Base-by-base conservation (phyloP, 257 asterid species). In the Nicotiana paniculata region DNA sequence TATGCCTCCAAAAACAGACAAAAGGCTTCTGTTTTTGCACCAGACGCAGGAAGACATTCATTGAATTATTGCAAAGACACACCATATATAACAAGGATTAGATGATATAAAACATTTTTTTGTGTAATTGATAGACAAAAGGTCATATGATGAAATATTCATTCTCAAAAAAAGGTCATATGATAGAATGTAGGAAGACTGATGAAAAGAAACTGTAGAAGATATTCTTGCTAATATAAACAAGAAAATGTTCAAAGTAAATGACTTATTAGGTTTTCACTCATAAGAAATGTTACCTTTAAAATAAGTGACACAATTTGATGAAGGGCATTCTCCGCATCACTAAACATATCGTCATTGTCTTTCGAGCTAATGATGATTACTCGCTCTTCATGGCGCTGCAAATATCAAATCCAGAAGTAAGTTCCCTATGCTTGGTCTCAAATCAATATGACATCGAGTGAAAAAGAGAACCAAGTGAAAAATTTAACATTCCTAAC, bases 291-390 rank as follows among this genome's bases (percentile, higher is more conserved):
- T 13, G 39, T 77, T 83, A 96, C 98, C 99, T 90, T 88, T 82
- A 96, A 97, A 68, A 94, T 91, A 88, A 94, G 86, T 82, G 87
- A 89, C 85, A 94, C 95, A 77, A 96, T 94, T 85, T 93, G 97
- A 87, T 92, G 98, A 88, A 96, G 98, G 58, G 98, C 99, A 85
- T 90, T 88, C 87, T 96, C 99, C n/a, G 99, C 97, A 85, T 96
- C 98, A 81, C 93, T 93, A 83, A 90, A 91, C 35, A 82, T 79
- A 51, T 81, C 81, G 54, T 90, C 97, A 77, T 87, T 92, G 85
- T 92, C 97, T 86, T 90, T 90, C 54, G 99, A 96, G 86, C 98
- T 96, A 82, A 94, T 93, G 81, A 96, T 96, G 84, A 94, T 94
- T 58, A 94, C 98, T 78, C 98, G 87, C 82, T 94, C 99, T 89